phyloP scores from a whole-genome alignment of 495 filamentous ascomycete species.

The Penicillium silybi region DNA sequence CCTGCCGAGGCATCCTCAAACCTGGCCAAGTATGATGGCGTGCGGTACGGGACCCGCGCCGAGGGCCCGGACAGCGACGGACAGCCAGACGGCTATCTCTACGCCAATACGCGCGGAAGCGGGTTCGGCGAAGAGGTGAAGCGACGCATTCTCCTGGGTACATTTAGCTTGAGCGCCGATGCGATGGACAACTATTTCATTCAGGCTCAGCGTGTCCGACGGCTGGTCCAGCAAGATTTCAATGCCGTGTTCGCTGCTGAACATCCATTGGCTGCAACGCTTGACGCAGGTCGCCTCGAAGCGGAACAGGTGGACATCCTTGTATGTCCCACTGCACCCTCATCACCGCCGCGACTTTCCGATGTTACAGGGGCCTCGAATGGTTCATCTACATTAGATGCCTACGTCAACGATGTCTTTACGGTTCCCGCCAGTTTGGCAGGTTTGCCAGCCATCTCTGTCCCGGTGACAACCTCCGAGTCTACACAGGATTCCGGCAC shows the following conservation, averaged over 20 bases:
- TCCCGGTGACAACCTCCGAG: conserved; percentile 55
- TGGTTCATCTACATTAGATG: conserved; percentile 40
- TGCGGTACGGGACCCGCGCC: conserved; percentile 72
- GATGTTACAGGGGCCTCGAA: conserved; percentile 39
- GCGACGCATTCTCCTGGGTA: conserved; percentile 79
- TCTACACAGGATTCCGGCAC: conserved; percentile 24
- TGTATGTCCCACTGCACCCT: conserved; percentile 82
- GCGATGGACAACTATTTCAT: conserved; percentile 97
- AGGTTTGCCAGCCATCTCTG: conserved; percentile 81
- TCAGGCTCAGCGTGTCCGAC: conserved; percentile 82
- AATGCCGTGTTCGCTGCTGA: conserved; percentile 64
- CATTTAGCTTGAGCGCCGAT: conserved; percentile 84
- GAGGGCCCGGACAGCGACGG: conserved; percentile 26
- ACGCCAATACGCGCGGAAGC: conserved; percentile 64
- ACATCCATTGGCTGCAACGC: conserved; percentile 56
- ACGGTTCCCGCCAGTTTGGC: conserved; percentile 94
- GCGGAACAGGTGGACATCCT: conserved; percentile 74
- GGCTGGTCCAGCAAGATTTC: conserved; percentile 82
- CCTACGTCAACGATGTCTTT: conserved; percentile 90
- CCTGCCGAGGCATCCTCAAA: conserved; percentile 96
- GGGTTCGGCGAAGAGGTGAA: conserved; percentile 84
- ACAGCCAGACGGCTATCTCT: conserved; percentile 55
- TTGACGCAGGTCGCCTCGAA: conserved; percentile 24
- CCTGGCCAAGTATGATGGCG: conserved; percentile 94
- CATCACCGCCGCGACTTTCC: conserved; percentile 62